These are phyloP conservation scores for Haplographium delicatum DNA, from an alignment of 495 filamentous ascomycete genomes.

Conservation along the genomic window DNA sequence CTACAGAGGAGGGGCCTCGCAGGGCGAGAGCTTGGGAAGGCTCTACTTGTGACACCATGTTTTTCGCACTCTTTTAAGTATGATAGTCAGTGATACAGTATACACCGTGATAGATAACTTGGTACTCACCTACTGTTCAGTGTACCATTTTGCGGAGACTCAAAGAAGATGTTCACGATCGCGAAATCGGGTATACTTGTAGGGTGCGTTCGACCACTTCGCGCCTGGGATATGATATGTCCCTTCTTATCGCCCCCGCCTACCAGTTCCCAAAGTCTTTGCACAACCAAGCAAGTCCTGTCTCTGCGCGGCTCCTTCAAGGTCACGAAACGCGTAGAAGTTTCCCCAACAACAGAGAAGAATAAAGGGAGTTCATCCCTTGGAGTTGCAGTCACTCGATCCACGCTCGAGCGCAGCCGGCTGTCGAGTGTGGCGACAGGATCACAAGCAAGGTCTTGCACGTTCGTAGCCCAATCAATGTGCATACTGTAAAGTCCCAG, in stretches of 20 bases:
- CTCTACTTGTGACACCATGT: conserved; percentile 74
- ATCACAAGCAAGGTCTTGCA: conserved; percentile 8
- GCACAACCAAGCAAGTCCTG: background rate
- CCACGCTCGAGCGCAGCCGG: background rate
- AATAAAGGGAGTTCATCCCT: background rate
- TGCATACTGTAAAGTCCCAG: conserved; percentile 1
- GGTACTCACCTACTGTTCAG: conserved; percentile 3
- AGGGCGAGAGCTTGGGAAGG: conserved; percentile 35
- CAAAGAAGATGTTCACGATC: background rate
- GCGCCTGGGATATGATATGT: background rate
- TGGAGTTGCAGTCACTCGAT: conserved; percentile 2
- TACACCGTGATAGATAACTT: background rate
- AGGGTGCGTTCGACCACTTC: background rate
- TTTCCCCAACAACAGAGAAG: conserved; percentile 1
- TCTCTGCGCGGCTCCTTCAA: conserved; percentile 4
- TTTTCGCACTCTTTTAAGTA: conserved; percentile 14
- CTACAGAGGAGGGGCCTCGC: conserved; percentile 55
- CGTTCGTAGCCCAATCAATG: conserved; percentile 6
- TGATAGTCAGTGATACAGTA: too few relatives aligned
- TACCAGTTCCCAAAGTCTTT: background rate
- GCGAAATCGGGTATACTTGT: background rate
- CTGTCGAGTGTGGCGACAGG: conserved; percentile 9
- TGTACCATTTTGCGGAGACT: conserved; percentile 8
- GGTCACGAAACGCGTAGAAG: conserved; percentile 18
- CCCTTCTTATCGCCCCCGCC: conserved; percentile 1